These are phyloP conservation scores for Acanthamoeba royreba DNA, from an alignment of 208 protist species.

Conservation along the genomic window DNA sequence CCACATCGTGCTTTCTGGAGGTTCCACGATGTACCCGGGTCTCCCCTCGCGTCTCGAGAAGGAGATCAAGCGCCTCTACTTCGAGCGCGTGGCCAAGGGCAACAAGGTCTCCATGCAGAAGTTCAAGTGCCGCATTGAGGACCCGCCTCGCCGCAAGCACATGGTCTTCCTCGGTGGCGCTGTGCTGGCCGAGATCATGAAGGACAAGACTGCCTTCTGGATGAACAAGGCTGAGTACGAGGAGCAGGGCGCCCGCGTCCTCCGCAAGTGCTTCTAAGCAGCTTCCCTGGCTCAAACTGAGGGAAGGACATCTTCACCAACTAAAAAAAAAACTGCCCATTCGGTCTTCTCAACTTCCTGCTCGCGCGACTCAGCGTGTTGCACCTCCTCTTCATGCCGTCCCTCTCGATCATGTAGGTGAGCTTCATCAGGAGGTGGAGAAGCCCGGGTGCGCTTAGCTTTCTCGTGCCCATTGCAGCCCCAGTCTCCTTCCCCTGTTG, in stretches of 20 bases:
- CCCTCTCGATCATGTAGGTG: too few species aligned
- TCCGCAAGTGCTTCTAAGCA: slow-evolving; percentile 65
- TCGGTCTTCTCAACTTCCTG: background rate
- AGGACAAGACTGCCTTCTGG: slow-evolving; percentile 85
- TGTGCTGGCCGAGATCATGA: slow-evolving; percentile 93
- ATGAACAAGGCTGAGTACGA: slow-evolving; percentile 84
- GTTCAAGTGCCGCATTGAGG: slow-evolving; percentile 92
- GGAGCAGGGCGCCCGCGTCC: slow-evolving; percentile 75
- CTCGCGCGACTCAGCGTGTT: too few species aligned
- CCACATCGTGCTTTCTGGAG: slow-evolving; percentile 95
- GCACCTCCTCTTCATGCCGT: background rate
- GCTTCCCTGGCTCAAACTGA: background rate
- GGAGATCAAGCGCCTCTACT: slow-evolving; percentile 90
- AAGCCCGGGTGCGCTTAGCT: background rate
- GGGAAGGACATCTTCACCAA: background rate
- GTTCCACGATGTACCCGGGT: slow-evolving; percentile 96
- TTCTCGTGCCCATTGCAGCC: background rate
- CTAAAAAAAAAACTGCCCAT: background rate
- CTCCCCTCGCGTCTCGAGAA: slow-evolving; percentile 92
- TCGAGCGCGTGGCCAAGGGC: slow-evolving; percentile 88
- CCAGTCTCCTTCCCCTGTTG: background rate
- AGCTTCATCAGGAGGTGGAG: background rate
- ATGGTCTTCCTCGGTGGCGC: slow-evolving; percentile 97
- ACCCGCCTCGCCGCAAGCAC: slow-evolving; percentile 94
- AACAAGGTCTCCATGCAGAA: slow-evolving; percentile 77